Evolutionary conservation across 2,329 filamentous ascomycete genomes (phyloP), one percentile per base, ranked within the genome.

Genomic region (Escovopsis weberi): DNA sequence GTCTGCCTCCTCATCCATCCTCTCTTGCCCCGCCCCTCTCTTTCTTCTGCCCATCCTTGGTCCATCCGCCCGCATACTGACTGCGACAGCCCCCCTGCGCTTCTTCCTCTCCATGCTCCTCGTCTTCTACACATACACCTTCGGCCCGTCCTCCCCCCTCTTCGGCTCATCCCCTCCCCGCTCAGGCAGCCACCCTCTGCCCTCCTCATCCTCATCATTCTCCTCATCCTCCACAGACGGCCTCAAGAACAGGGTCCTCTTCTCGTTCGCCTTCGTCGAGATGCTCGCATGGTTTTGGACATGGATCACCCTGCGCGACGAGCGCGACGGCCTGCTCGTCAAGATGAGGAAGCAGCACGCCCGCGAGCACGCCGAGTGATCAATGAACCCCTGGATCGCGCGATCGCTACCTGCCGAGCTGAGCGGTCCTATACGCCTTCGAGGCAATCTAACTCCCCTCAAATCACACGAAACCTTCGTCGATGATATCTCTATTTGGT

Each of bases 281-380:
- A 75, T 85, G 59, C 69, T 85, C 50, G 73, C 74, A 47, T 94
- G 87, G 85, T 87, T 94, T 61, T 94, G 87, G 87, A 78, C 76
- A 23, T 85, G 78, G 70, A 69, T 80, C 28, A 82, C 76, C 4
- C 59, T 86, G 52, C 68, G 76, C 41, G 82, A 86, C 54, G 82
- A 86, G 65, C 55, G 64, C n/a, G 49, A 53, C 4, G 62, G 58
- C 18, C 55, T 74, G 3, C 45, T 66, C 9, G 53, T 53, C 7
- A 63, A 61, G 48, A 65, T 67, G 55, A 58, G 54, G 48, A 57
- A 47, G 41, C 42, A 47, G 28, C 45, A 42, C 6, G 42, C 55
- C 37, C 42, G 43, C 10, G 37, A 41, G 7, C 44, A 45, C n/a
- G n/a, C n/a, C n/a, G n/a, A n/a, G n/a, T 9, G 37, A 26, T 28